Evolutionary conservation across 495 filamentous ascomycete genomes (phyloP).

Genomic region (Penicillium pancosmium): DNA sequence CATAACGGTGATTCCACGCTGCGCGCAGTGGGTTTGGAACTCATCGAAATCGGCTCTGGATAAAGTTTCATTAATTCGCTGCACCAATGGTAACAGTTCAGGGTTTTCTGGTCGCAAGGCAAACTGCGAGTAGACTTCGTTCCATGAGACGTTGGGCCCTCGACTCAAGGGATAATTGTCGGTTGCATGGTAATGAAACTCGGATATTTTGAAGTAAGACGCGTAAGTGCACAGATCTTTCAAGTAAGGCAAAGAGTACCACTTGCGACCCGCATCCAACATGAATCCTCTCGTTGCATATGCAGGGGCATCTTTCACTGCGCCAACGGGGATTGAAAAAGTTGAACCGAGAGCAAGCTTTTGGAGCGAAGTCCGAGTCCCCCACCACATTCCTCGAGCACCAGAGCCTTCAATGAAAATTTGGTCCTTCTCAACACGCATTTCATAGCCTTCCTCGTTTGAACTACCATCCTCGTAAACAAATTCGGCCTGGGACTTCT

Average conservation of each 20-base stretch:
- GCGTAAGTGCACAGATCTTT: conserved; percentile 61
- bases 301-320: conserved; percentile 46
- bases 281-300: conserved; percentile 54
- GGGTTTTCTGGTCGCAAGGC: conserved; percentile 45
- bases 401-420: conserved; percentile 49
- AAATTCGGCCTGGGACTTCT: conserved; percentile 17
- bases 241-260: conserved; percentile 54
- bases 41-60: conserved; percentile 50
- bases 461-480: conserved; percentile 49
- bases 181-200: conserved; percentile 60
- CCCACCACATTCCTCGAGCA: conserved; percentile 58
- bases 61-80: conserved; percentile 52
- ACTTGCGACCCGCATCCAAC: conserved; percentile 59
- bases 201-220: conserved; percentile 58
- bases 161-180: conserved; percentile 60
- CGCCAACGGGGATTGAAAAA: conserved; percentile 33
- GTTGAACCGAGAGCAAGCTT: conserved; percentile 38
- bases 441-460: conserved; percentile 53
- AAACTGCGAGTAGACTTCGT: conserved; percentile 56
- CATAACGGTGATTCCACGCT: conserved; percentile 54
- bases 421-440: conserved; percentile 32
- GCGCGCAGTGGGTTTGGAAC: conserved; percentile 54
- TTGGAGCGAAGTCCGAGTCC: conserved; percentile 56
- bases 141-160: conserved; percentile 53
- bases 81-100: conserved; percentile 43